Evolutionary conservation across 176 grass and related monocot species (phyloP).

Genomic region (Zea luxurians): DNA sequence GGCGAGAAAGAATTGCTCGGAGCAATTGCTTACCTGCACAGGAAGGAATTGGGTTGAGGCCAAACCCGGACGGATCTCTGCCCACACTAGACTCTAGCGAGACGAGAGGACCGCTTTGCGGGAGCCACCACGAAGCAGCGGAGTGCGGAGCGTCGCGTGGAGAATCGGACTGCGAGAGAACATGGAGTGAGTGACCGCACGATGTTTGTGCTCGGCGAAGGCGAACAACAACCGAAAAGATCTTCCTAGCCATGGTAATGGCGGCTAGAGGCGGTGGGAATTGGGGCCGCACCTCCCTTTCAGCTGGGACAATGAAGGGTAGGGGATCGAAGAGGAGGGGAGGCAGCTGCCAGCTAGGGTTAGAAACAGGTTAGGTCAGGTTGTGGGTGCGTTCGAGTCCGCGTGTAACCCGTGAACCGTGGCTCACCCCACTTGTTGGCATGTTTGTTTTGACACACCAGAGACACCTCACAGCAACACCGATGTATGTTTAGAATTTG

Average conservation of each 20-base stretch:
- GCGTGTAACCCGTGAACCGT: background rate
- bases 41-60: background rate
- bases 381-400: background rate
- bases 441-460: too few relatives aligned
- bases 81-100: background rate
- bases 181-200: background rate
- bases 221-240: background rate
- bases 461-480: too few relatives aligned
- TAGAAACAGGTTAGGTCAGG: constrained; percentile 8
- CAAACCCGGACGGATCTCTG: background rate
- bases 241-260: background rate
- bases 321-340: background rate
- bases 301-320: background rate
- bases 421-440: too few relatives aligned
- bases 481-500: too few relatives aligned
- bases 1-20: background rate
- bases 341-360: background rate
- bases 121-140: too few relatives aligned
- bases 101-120: background rate
- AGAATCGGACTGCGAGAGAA: background rate
- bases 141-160: background rate
- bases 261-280: constrained; percentile 5
- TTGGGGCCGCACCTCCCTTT: background rate
- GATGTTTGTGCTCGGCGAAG: background rate
- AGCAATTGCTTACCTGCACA: background rate